phyloP scores from a whole-genome alignment of 2,329 filamentous ascomycete genomes.

The Magnaporthiopsis poae region DNA sequence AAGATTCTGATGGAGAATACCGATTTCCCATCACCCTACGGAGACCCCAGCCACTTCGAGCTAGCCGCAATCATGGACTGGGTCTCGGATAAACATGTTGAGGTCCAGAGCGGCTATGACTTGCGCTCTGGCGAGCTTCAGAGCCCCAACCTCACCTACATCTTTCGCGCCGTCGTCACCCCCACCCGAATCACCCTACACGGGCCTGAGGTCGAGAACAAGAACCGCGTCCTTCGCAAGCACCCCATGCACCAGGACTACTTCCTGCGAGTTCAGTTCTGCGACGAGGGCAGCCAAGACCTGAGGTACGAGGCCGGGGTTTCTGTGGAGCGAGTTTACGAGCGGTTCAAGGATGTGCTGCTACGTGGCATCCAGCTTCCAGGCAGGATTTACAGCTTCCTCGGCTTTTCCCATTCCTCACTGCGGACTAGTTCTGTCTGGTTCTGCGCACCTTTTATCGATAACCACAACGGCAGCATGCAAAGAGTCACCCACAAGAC shows the following conservation, averaged over 20 bases:
- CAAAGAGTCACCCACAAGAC: constrained; percentile 17
- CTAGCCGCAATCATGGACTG: constrained; percentile 29
- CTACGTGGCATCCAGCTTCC: constrained; percentile 51
- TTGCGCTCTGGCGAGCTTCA: constrained; percentile 16
- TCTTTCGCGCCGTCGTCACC: constrained; percentile 50
- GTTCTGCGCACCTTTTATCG: constrained; percentile 43
- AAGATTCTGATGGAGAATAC: constrained; percentile 42
- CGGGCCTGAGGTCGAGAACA: constrained; percentile 56
- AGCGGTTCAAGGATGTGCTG: constrained; percentile 53
- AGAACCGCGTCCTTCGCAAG: constrained; percentile 61
- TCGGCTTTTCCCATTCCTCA: constrained; percentile 74
- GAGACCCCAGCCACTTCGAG: constrained; percentile 32
- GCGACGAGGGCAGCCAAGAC: constrained; percentile 61
- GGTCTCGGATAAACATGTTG: constrained; percentile 31
- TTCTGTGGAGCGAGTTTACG: constrained; percentile 41
- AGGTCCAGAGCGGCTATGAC: constrained; percentile 12
- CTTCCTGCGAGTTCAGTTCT: constrained; percentile 63
- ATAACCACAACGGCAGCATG: constrained; percentile 20
- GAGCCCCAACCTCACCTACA: constrained; percentile 33
- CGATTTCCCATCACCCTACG: constrained; percentile 43
- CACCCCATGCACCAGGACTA: constrained; percentile 49
- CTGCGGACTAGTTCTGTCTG: constrained; percentile 62
- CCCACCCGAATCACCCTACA: constrained; percentile 47
- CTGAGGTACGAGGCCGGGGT: constrained; percentile 47
- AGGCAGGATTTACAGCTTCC: constrained; percentile 52